Evolutionary conservation across 2,329 filamentous ascomycete genomes (phyloP), one percentile per base, ranked within the genome.

Genomic region (Penicillium sp.): DNA sequence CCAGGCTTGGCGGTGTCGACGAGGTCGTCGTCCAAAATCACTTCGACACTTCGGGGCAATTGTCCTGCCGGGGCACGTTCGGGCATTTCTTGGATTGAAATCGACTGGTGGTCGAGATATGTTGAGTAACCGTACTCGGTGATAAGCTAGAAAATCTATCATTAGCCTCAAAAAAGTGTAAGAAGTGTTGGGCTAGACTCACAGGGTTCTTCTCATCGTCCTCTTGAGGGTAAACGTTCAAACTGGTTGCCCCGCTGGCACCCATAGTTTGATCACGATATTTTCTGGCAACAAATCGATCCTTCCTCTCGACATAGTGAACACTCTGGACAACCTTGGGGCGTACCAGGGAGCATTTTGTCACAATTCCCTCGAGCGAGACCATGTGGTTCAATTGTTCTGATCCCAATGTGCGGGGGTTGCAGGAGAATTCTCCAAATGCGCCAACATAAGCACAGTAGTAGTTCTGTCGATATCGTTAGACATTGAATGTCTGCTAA

Each of bases 41-140:
- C 93, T 76, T 99, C 94, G 19, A 99, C 94, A 56, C 93, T 92
- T 54, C 94, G 88, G 59, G 94, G 94, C 63, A 99, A 84, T 80
- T 97, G 94, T 53, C 94, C 94, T 58, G 94, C 93, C 54, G 94
- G 94, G 2, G 94, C 94, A 67, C 93, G 84, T 76, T 99, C 94
- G 0, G 94, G 94, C 94, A 99, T 99, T 80, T 99, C 94, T 77
- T 99, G 94, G 65, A 99, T 97, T 0, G 93, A 97, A 59, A 99
- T 91, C 17, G 91, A 96, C 75, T 99, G 94, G 73, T 99, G 94
- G 73, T 99, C 94, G 71, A 93, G 85, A 77, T 97, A 99, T 50
- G 89, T 94, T 74, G 89, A 95, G 78, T 95, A 93, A 25, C 94
- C 94, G 73, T 97, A 99, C 73, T 99, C 94, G 4, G 94, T 99